These are phyloP conservation scores for Elaphomyces granulatus DNA, from an alignment of 495 filamentous ascomycete genomes.

Conservation along the genomic window DNA sequence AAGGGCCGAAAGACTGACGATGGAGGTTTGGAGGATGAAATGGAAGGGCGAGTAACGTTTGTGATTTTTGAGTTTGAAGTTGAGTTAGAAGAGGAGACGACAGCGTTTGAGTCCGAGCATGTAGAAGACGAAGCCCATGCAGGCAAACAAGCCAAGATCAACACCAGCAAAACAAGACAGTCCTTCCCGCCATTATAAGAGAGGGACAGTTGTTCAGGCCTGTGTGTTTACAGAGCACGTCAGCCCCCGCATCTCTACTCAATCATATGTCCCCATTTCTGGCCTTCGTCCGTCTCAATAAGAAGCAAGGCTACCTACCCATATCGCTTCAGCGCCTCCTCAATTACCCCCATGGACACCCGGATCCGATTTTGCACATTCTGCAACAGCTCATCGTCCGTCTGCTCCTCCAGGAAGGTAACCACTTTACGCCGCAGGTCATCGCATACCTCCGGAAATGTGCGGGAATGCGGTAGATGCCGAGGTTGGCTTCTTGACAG, in stretches of 20 bases:
- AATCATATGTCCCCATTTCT: too few species aligned
- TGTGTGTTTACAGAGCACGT: too few species aligned
- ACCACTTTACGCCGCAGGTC: constrained; percentile 1
- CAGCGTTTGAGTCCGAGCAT: not conserved
- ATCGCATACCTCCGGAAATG: not conserved
- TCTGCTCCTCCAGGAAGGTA: not conserved
- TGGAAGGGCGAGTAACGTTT: too few species aligned
- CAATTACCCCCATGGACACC: constrained; percentile 1
- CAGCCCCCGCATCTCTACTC: too few species aligned
- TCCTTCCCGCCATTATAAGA: constrained; percentile 99
- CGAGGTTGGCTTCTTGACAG: not conserved
- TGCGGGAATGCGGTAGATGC: constrained; percentile 1
- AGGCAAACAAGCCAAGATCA: constrained; percentile 61
- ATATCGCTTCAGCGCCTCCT: constrained; percentile 2
- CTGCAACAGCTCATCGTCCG: constrained; percentile 2
- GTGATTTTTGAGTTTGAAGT: constrained; percentile 1
- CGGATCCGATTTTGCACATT: constrained; percentile 2
- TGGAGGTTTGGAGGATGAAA: too few species aligned
- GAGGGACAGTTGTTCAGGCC: constrained; percentile 50
- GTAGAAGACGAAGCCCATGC: constrained; percentile 1
- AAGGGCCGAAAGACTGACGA: not conserved
- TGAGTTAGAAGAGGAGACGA: constrained; percentile 9
- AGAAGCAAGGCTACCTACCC: constrained; percentile 1
- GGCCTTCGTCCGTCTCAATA: too few species aligned
- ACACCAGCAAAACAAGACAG: constrained; percentile 83